phyloP scores from a whole-genome alignment of 1,284 basidiomycete species.

The Moesziomyces globuligerus region DNA sequence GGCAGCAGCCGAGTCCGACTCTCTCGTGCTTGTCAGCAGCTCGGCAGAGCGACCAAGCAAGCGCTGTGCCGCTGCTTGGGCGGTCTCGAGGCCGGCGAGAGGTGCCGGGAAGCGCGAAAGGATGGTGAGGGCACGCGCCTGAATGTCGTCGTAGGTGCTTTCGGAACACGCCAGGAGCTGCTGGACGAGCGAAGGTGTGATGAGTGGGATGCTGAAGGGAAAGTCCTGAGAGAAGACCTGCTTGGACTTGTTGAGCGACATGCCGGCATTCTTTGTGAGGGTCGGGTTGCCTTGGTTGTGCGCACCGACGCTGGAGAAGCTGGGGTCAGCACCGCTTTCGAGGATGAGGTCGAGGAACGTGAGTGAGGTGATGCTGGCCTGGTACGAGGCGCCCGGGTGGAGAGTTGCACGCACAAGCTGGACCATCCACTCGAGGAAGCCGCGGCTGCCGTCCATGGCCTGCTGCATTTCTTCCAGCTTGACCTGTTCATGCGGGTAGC shows the following conservation, averaged over 20 bases:
- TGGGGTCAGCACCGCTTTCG: conserved; percentile 46
- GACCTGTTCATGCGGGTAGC: conserved; percentile 29
- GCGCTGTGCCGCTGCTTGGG: conserved; percentile 20
- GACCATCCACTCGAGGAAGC: conserved; percentile 41
- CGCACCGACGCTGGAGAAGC: conserved; percentile 19
- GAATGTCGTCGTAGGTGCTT: conserved; percentile 60
- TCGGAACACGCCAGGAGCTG: conserved; percentile 52
- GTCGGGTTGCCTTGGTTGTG: conserved; percentile 12
- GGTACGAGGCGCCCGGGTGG: conserved; percentile 62
- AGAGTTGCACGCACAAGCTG: conserved; percentile 35
- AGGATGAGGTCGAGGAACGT: conserved; percentile 55
- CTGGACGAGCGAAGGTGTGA: conserved; percentile 43
- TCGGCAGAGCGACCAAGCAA: conserved; percentile 41
- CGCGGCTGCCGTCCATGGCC: conserved; percentile 26
- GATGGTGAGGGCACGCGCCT: conserved; percentile 43
- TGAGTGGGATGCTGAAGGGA: conserved; percentile 35
- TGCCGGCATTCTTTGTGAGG: conserved; percentile 39
- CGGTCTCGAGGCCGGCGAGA: conserved; percentile 36
- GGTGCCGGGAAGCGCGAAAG: conserved; percentile 53
- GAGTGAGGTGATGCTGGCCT: conserved; percentile 51
- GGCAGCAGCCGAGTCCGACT: conserved; percentile 54
- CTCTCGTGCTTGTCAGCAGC: conserved; percentile 52
- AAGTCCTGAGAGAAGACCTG: conserved; percentile 46
- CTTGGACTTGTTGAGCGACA: conserved; percentile 55
- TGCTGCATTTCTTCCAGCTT: conserved; percentile 28